A percentile compares a stretch with the other conserved stretches of the same genome.
These are phyloP conservation scores for Fusarium virguliforme DNA, from an alignment of 2,329 filamentous ascomycete genomes.

Conservation along the genomic window DNA sequence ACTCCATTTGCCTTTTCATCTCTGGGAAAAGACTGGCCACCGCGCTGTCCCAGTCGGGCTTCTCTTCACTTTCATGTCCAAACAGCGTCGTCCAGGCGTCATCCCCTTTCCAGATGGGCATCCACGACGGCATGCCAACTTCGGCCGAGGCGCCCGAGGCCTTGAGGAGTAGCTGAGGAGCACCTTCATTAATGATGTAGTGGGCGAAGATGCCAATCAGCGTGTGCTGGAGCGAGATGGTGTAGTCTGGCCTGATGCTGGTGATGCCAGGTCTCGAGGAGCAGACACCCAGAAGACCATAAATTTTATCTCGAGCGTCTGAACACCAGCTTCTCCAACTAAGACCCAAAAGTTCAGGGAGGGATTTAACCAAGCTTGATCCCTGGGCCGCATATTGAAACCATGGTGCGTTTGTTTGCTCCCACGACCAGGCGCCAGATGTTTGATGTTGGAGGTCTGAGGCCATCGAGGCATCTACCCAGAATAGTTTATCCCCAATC, in stretches of 20 bases:
- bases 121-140: background rate
- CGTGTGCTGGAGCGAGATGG: slow-evolving; percentile 2
- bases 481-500: background rate
- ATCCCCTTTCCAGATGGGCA: background rate
- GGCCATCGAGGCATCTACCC: background rate
- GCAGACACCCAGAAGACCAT: background rate
- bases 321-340: background rate
- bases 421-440: background rate
- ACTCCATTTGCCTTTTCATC: too few relatives aligned
- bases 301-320: background rate
- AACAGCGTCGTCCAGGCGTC: background rate
- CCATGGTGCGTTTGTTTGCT: background rate
- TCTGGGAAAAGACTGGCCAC: too few relatives aligned
- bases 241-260: background rate
- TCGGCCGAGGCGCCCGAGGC: background rate
- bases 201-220: background rate
- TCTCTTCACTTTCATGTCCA: background rate
- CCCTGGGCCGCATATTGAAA: slow-evolving; percentile 2
- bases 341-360: background rate
- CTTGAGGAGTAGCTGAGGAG: background rate
- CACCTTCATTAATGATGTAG: background rate
- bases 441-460: background rate
- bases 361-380: background rate
- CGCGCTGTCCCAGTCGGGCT: background rate
- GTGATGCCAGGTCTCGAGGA: too few relatives aligned